Conservation (phyloP, 2,329 filamentous ascomycete genomes). For the Trichoderma sp. region DNA sequence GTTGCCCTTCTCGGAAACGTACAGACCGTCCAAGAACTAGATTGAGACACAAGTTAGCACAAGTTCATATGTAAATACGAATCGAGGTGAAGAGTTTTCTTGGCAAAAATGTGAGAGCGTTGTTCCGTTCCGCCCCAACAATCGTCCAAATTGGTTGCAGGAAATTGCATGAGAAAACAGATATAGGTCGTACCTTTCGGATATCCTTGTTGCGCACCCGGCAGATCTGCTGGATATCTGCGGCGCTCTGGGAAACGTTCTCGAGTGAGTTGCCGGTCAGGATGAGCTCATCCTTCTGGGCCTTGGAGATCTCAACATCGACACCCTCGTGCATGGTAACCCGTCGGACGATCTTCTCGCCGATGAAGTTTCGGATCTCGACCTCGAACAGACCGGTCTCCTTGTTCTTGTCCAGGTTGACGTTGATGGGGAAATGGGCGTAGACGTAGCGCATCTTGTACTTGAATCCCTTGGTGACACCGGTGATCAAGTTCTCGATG, state of each 20-base stretch:
- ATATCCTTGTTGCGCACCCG: slow-evolving; percentile 99
- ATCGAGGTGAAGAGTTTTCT: too few species aligned
- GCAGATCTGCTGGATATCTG: slow-evolving; percentile 99
- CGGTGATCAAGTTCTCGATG: slow-evolving; percentile 98
- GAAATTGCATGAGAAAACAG: neutral
- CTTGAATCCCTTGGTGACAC: slow-evolving; percentile 98
- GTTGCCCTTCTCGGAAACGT: slow-evolving; percentile 99
- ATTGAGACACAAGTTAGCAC: slow-evolving; percentile 25
- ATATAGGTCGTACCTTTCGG: slow-evolving; percentile 70
- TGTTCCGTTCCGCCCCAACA: neutral
- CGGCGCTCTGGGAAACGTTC: slow-evolving; percentile 94
- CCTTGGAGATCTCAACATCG: slow-evolving; percentile 82
- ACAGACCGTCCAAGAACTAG: slow-evolving; percentile 99
- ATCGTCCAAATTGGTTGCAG: neutral
- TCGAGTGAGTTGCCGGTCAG: slow-evolving; percentile 93
- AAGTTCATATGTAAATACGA: too few species aligned
- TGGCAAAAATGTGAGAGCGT: neutral
- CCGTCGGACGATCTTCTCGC: slow-evolving; percentile 97
- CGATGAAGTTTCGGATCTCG: slow-evolving; percentile 99
- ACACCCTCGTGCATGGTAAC: slow-evolving; percentile 89
- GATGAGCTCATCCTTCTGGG: slow-evolving; percentile 96
- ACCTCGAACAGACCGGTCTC: slow-evolving; percentile 87
- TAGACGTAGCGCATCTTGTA: slow-evolving; percentile 99
- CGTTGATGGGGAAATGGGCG: slow-evolving; percentile 99
- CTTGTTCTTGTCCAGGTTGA: slow-evolving; percentile 95